Evolutionary conservation across 805 yeast species (phyloP).

Genomic region (Sugiyamaella valdiviana): DNA sequence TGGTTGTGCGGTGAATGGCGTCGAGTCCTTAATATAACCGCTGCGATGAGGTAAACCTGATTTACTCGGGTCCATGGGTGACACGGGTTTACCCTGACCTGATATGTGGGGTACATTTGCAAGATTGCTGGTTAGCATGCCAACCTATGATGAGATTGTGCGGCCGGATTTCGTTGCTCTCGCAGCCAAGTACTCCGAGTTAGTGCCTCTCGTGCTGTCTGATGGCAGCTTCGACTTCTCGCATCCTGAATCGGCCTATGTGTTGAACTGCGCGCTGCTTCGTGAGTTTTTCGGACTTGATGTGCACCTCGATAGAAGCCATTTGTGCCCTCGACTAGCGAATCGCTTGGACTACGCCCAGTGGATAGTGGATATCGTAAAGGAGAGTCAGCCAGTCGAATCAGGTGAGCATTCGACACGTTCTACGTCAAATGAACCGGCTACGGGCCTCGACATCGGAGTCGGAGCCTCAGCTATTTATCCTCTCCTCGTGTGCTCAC

Average conservation of each 20-base stretch:
- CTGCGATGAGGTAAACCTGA: not conserved
- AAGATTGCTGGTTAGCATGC: not conserved
- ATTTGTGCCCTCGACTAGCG: slow-evolving; percentile 21
- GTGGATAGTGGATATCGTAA: slow-evolving; percentile 26
- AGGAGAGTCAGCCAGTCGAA: too few species aligned
- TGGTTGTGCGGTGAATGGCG: not conserved
- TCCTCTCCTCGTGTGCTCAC: slow-evolving; percentile 35
- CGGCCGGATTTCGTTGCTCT: not conserved
- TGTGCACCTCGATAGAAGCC: slow-evolving; percentile 8
- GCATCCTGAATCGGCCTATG: slow-evolving; percentile 7
- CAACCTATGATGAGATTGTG: not conserved
- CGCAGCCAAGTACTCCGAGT: not conserved
- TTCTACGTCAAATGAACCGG: not conserved
- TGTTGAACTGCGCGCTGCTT: slow-evolving; percentile 12
- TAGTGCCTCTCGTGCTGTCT: not conserved
- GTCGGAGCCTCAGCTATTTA: slow-evolving; percentile 46
- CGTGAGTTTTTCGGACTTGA: slow-evolving; percentile 13
- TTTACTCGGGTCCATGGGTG: not conserved
- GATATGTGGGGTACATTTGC: not conserved
- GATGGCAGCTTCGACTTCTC: slow-evolving; percentile 9
- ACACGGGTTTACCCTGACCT: not conserved
- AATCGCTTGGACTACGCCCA: slow-evolving; percentile 27
- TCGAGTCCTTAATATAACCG: not conserved
- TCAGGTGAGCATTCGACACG: too few species aligned
- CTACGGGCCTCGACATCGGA: slow-evolving; percentile 39